phyloP scores from a whole-genome alignment of 768 basidiomycete species.

The Psilocybe azurescens region DNA sequence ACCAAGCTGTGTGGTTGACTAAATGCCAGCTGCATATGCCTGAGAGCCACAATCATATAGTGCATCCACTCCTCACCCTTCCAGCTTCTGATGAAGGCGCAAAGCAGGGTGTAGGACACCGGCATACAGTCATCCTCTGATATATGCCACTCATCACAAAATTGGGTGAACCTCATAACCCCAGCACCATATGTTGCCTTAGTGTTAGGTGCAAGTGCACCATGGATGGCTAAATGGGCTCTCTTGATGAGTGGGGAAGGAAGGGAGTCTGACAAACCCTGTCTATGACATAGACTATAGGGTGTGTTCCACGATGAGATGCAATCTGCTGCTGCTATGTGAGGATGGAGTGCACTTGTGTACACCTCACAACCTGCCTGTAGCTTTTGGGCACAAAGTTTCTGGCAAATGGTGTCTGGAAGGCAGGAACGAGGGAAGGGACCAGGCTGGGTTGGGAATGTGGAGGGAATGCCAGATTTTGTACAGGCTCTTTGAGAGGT shows the following conservation, averaged over 20 bases:
- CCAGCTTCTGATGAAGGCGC: slow-evolving; percentile 24
- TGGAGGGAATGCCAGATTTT: neutral
- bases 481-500: no score
- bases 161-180: slow-evolving; percentile 37
- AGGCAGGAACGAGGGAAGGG: neutral
- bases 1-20: slow-evolving; percentile 36
- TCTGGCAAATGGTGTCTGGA: no score
- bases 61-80: slow-evolving; percentile 14
- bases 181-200: slow-evolving; percentile 35
- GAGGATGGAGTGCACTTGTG: slow-evolving; percentile 6
- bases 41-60: slow-evolving; percentile 30
- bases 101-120: slow-evolving; percentile 30
- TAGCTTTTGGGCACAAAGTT: slow-evolving; percentile 1
- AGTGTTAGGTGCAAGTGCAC: slow-evolving; percentile 23
- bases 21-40: slow-evolving; percentile 36
- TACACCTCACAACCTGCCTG: slow-evolving; percentile 14
- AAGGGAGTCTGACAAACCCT: neutral
- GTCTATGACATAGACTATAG: slow-evolving; percentile 1
- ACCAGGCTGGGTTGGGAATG: neutral
- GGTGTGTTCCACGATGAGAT: slow-evolving; percentile 12
- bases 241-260: slow-evolving; percentile 10
- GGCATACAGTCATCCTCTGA: slow-evolving; percentile 32
- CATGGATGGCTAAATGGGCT: slow-evolving; percentile 5
- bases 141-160: slow-evolving; percentile 35
- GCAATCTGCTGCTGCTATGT: slow-evolving; percentile 14